phyloP scores from a whole-genome alignment of 805 yeast genomes.

The Saccharomycopsis selenospora region DNA sequence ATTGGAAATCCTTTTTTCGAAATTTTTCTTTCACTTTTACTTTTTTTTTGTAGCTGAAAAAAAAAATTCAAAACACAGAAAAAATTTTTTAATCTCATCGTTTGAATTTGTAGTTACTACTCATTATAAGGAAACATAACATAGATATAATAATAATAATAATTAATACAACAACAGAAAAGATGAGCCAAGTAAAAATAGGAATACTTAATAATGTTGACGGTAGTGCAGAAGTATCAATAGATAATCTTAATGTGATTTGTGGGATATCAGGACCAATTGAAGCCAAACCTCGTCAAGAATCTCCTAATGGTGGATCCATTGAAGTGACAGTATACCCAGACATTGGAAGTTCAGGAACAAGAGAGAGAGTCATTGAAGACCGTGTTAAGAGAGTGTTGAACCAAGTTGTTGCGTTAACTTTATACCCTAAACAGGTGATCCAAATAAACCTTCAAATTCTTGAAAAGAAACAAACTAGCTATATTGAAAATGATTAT shows the following conservation, averaged over 20 bases:
- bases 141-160: too few relatives aligned
- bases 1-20: too few relatives aligned
- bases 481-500: constrained; percentile 26
- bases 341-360: constrained; percentile 60
- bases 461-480: constrained; percentile 40
- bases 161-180: too few relatives aligned
- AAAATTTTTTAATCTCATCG: too few relatives aligned
- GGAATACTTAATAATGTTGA: constrained; percentile 54
- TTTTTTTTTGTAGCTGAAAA: too few relatives aligned
- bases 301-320: constrained; percentile 69
- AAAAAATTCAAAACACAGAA: too few relatives aligned
- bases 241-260: constrained; percentile 50
- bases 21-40: too few relatives aligned
- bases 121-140: too few relatives aligned
- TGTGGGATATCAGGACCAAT: constrained; percentile 88
- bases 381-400: constrained; percentile 60
- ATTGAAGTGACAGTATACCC: constrained; percentile 78
- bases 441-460: constrained; percentile 65
- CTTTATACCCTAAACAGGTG: constrained; percentile 72
- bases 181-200: constrained; percentile 18
- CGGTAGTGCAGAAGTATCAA: constrained; percentile 62
- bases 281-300: constrained; percentile 77
- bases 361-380: constrained; percentile 72
- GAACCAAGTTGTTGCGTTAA: constrained; percentile 45
- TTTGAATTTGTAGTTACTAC: too few relatives aligned